phyloP scores from a whole-genome alignment of 106 monocot genomes.

The Xerophyta viscosa region DNA sequence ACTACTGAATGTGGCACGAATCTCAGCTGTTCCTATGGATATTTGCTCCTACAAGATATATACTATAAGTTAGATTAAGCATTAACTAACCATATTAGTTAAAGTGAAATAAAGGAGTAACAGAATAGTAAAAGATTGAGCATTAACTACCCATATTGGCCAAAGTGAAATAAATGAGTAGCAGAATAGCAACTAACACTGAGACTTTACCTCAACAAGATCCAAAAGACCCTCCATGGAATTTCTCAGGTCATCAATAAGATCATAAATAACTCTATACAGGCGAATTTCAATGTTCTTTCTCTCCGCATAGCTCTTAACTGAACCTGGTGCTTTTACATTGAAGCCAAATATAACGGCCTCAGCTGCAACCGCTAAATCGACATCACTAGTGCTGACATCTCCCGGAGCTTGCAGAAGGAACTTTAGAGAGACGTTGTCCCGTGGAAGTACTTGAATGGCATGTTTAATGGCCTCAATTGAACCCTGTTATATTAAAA shows the following conservation, averaged over 20 bases:
- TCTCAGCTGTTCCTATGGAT: conserved; percentile 67
- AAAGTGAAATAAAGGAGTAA: not conserved
- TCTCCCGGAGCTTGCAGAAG: conserved; percentile 93
- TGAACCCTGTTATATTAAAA: conserved; percentile 56
- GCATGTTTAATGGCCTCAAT: conserved; percentile 94
- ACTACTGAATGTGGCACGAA: conserved; percentile 81
- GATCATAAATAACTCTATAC: conserved; percentile 87
- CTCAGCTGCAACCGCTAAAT: conserved; percentile 78
- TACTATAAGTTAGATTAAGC: not conserved
- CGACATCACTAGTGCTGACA: conserved; percentile 79
- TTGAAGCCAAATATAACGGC: conserved; percentile 94
- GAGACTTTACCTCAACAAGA: conserved; percentile 61
- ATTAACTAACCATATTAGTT: not conserved
- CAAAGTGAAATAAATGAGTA: not conserved
- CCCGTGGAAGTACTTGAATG: conserved; percentile 84
- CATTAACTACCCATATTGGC: not conserved
- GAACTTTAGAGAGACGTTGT: conserved; percentile 82
- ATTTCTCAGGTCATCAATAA: conserved; percentile 80
- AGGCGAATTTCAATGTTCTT: conserved; percentile 85
- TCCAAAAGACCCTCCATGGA: conserved; percentile 98
- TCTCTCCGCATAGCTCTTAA: conserved; percentile 83
- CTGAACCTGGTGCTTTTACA: conserved; percentile 75
- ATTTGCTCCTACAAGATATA: conserved; percentile 59
- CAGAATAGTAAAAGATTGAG: too few relatives aligned
- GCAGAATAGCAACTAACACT: not conserved